Conservation (phyloP, 2,329 filamentous ascomycete genomes). For the Aspergillus quadrilineatus region DNA sequence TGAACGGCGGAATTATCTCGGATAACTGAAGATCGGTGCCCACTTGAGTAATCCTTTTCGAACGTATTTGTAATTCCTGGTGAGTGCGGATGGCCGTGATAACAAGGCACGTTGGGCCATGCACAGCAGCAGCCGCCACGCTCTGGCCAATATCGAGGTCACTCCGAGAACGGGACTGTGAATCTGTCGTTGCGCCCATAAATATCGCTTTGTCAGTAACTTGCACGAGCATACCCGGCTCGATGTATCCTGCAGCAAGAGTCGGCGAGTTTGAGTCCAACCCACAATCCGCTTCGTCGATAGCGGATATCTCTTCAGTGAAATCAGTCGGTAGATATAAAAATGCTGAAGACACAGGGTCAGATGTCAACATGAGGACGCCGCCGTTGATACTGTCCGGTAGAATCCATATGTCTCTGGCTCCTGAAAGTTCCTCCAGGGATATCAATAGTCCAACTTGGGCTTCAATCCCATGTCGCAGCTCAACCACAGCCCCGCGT, state of each 20-base stretch:
- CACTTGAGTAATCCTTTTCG: slow-evolving; percentile 24
- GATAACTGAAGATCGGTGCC: slow-evolving; percentile 21
- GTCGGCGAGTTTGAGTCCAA: slow-evolving; percentile 46
- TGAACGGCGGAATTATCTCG: slow-evolving; percentile 24
- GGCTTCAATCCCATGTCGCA: slow-evolving; percentile 69
- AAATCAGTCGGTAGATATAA: slow-evolving; percentile 39
- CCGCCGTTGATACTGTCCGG: slow-evolving; percentile 31
- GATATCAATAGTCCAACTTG: slow-evolving; percentile 54
- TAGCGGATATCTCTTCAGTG: slow-evolving; percentile 39
- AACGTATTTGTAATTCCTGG: slow-evolving; percentile 28
- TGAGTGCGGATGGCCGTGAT: slow-evolving; percentile 28
- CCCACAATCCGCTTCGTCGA: slow-evolving; percentile 40
- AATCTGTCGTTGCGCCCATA: slow-evolving; percentile 27
- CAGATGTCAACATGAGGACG: slow-evolving; percentile 44
- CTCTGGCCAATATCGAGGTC: slow-evolving; percentile 24
- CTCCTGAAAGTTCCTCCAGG: slow-evolving; percentile 41
- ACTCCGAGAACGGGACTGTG: slow-evolving; percentile 22
- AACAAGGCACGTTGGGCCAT: slow-evolving; percentile 30
- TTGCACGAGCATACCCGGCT: slow-evolving; percentile 40
- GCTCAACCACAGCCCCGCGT: slow-evolving; percentile 65
- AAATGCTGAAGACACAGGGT: slow-evolving; percentile 41
- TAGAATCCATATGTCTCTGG: slow-evolving; percentile 47
- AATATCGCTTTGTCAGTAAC: slow-evolving; percentile 41
- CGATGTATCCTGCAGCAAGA: slow-evolving; percentile 43
- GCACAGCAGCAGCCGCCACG: slow-evolving; percentile 33